phyloP scores from a whole-genome alignment of 108 stramenopile species.

The Discostella pseudostelligera region DNA sequence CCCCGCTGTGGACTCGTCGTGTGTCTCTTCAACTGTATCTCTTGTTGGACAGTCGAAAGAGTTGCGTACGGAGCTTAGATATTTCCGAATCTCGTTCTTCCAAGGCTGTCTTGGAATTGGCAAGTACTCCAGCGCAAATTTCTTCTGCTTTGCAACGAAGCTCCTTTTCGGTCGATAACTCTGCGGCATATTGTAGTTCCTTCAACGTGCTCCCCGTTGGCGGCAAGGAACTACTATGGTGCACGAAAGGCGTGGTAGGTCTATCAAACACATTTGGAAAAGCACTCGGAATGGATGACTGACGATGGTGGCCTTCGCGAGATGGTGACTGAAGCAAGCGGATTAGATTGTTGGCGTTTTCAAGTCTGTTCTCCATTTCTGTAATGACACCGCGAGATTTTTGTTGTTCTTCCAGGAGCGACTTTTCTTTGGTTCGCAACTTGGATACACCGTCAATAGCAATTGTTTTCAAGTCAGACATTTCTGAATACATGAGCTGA shows the following conservation, averaged over 20 bases:
- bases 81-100: constrained; percentile 45
- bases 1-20: too few species aligned
- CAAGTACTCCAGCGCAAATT: constrained; percentile 48
- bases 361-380: constrained; percentile 24
- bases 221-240: neutral
- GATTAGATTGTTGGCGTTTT: constrained; percentile 29
- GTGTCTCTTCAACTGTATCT: constrained; percentile 3
- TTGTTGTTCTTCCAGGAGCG: neutral
- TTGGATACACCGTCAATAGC: constrained; percentile 25
- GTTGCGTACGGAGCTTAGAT: constrained; percentile 23
- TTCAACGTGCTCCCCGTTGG: too few species aligned
- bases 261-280: constrained; percentile 2
- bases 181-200: too few species aligned
- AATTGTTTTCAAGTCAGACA: constrained; percentile 36
- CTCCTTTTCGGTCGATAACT: constrained; percentile 40
- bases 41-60: constrained; percentile 25
- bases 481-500: constrained; percentile 32
- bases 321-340: constrained; percentile 15
- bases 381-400: constrained; percentile 14
- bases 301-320: too few species aligned
- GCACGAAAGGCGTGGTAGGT: neutral
- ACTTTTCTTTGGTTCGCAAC: constrained; percentile 11
- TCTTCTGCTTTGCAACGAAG: constrained; percentile 47
- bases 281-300: neutral
- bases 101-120: constrained; percentile 28